These are phyloP conservation scores for Pyrrhoderma lamaoense DNA, from an alignment of 1,284 basidiomycete species.

Conservation along the genomic window DNA sequence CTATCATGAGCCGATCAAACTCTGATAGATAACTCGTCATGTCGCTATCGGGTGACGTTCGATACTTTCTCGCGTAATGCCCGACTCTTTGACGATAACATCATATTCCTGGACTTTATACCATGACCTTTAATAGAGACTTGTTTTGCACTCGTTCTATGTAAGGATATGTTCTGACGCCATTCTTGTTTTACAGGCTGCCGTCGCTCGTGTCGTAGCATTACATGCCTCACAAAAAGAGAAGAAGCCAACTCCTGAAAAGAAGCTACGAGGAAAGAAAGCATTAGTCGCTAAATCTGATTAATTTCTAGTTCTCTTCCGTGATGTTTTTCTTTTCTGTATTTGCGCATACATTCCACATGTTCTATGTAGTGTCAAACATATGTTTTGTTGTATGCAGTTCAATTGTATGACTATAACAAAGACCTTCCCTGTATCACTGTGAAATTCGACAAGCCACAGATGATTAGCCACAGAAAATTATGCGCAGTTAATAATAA, in stretches of 20 bases:
- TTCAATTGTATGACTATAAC: background rate
- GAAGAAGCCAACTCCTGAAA: conserved; percentile 62
- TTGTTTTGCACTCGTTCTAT: conserved; percentile 20
- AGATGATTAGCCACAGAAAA: too few species aligned
- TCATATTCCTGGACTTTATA: conserved; percentile 19
- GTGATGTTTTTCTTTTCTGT: conserved; percentile 2
- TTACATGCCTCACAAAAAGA: conserved; percentile 65
- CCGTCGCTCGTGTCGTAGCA: conserved; percentile 76
- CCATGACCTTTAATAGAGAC: conserved; percentile 10
- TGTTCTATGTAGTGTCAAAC: background rate
- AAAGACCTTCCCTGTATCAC: too few species aligned
- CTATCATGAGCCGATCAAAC: conserved; percentile 14
- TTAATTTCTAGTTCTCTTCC: background rate
- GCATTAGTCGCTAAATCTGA: conserved; percentile 23
- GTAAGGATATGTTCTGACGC: conserved; percentile 14
- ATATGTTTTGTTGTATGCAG: conserved; percentile 1
- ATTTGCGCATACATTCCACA: conserved; percentile 2
- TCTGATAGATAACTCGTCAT: conserved; percentile 39
- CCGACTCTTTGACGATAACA: conserved; percentile 72
- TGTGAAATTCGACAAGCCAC: too few species aligned
- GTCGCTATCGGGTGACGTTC: conserved; percentile 59
- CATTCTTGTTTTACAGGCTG: conserved; percentile 43
- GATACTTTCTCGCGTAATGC: conserved; percentile 46
- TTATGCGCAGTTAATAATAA: too few species aligned
- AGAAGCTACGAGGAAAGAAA: conserved; percentile 76